phyloP scores from a whole-genome alignment of 1,284 basidiomycete genomes.

The Leccinum pachyderme region DNA sequence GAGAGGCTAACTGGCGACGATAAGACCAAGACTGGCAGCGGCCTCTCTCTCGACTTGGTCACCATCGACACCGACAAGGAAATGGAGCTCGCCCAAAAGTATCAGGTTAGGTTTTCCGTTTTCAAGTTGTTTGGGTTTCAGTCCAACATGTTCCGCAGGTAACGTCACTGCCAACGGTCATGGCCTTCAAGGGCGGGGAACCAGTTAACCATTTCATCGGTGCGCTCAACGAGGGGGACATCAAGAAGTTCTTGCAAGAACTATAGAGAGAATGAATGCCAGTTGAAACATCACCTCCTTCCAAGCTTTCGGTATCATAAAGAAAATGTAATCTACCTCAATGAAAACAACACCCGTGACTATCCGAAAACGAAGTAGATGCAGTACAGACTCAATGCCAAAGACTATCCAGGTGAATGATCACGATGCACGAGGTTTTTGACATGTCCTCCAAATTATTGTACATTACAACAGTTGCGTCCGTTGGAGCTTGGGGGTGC shows the following conservation, averaged over 20 bases:
- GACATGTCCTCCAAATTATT: slow-evolving; percentile 13
- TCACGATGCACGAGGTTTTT: neutral
- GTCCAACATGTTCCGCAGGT: slow-evolving; percentile 41
- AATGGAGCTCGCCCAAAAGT: slow-evolving; percentile 45
- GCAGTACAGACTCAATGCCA: slow-evolving; percentile 17
- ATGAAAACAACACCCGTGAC: slow-evolving; percentile 15
- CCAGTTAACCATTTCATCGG: slow-evolving; percentile 58
- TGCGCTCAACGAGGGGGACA: slow-evolving; percentile 48
- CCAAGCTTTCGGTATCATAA: slow-evolving; percentile 15
- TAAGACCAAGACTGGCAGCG: slow-evolving; percentile 48
- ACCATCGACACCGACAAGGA: slow-evolving; percentile 65
- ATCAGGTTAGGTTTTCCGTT: slow-evolving; percentile 40
- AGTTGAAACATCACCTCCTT: slow-evolving; percentile 2
- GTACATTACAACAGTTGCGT: slow-evolving; percentile 31
- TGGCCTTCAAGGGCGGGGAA: slow-evolving; percentile 65
- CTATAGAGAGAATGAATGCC: slow-evolving; percentile 27
- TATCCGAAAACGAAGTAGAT: slow-evolving; percentile 8
- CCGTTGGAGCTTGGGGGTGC: slow-evolving; percentile 45
- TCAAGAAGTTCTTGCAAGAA: slow-evolving; percentile 50
- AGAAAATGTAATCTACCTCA: slow-evolving; percentile 6
- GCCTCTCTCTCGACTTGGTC: slow-evolving; percentile 60
- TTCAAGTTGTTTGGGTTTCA: neutral
- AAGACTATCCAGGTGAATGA: slow-evolving; percentile 1
- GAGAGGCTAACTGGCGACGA: slow-evolving; percentile 50
- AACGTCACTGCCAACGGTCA: slow-evolving; percentile 65